A percentile compares a stretch with the other conserved stretches of the same genome.
phyloP scores from a whole-genome alignment of 2,329 filamentous ascomycete species.

The Chaetomium strumarium region DNA sequence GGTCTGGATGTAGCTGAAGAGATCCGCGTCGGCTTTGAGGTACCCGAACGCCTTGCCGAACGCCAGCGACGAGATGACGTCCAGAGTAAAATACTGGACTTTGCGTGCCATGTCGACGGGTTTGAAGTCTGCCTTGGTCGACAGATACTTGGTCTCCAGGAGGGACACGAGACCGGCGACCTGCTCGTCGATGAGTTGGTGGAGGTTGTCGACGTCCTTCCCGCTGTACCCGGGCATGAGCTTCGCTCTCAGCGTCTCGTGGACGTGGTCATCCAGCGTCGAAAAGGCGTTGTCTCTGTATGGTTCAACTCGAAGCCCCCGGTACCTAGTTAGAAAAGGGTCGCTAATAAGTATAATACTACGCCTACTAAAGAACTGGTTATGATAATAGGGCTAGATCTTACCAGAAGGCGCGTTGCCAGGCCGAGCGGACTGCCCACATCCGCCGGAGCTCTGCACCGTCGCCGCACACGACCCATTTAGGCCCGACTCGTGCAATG shows the following conservation, averaged over 20 bases:
- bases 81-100: constrained; percentile 48
- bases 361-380: no score
- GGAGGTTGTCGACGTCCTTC: constrained; percentile 28
- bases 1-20: constrained; percentile 38
- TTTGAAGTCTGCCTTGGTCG: constrained; percentile 28
- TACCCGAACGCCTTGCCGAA: constrained; percentile 46
- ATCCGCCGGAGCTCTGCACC: constrained; percentile 28
- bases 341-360: no score
- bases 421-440: constrained; percentile 27
- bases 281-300: constrained; percentile 46
- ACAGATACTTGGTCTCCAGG: constrained; percentile 37
- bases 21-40: constrained; percentile 39
- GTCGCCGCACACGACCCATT: constrained; percentile 29
- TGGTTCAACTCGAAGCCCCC: constrained; percentile 45
- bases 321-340: no score
- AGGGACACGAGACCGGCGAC: constrained; percentile 41
- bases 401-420: constrained; percentile 32
- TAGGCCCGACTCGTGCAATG: constrained; percentile 27
- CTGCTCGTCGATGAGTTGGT: constrained; percentile 38
- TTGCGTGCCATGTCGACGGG: constrained; percentile 45
- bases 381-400: no score
- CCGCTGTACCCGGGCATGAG: constrained; percentile 27
- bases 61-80: constrained; percentile 48
- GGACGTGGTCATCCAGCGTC: constrained; percentile 41
- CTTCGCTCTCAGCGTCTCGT: constrained; percentile 35